phyloP scores from a whole-genome alignment of 495 filamentous ascomycete genomes.

The Aspergillus indologenus region DNA sequence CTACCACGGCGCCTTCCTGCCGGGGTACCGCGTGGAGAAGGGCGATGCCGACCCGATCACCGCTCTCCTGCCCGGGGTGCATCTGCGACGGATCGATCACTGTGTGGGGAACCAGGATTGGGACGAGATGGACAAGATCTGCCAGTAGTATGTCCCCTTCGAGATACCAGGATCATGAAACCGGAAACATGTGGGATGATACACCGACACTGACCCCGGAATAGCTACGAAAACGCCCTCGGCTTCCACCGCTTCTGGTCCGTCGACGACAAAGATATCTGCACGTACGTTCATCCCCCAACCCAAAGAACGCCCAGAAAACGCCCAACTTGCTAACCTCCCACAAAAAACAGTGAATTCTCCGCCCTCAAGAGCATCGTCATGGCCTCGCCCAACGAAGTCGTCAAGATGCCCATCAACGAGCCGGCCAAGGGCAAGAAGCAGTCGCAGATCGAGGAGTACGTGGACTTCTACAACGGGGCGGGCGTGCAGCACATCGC shows the following conservation, averaged over 20 bases:
- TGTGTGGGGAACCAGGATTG: conserved; percentile 94
- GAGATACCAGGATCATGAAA: no score
- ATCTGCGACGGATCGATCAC: conserved; percentile 75
- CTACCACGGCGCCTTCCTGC: conserved; percentile 75
- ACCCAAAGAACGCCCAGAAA: neutral
- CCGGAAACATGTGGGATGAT: no score
- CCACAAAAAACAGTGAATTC: conserved; percentile 54
- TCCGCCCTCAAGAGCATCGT: conserved; percentile 80
- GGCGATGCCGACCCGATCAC: conserved; percentile 47
- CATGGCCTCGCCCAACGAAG: conserved; percentile 77
- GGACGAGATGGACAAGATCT: conserved; percentile 79
- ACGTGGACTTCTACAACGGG: conserved; percentile 81
- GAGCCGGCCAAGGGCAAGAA: conserved; percentile 85
- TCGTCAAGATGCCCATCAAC: conserved; percentile 97
- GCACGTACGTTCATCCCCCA: conserved; percentile 50
- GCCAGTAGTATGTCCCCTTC: conserved; percentile 57
- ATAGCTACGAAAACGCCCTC: conserved; percentile 83
- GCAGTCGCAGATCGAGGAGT: conserved; percentile 90
- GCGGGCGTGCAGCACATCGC: conserved; percentile 90
- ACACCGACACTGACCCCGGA: no score
- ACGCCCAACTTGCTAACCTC: neutral
- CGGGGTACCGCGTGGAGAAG: conserved; percentile 61
- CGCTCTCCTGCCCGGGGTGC: conserved; percentile 54
- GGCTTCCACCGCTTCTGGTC: conserved; percentile 94
- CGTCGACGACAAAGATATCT: conserved; percentile 83